Evolutionary conservation across 2,329 filamentous ascomycete genomes (phyloP), one percentile per base, ranked within the genome.

Genomic region (Parasarocladium wereldwijsianum): DNA sequence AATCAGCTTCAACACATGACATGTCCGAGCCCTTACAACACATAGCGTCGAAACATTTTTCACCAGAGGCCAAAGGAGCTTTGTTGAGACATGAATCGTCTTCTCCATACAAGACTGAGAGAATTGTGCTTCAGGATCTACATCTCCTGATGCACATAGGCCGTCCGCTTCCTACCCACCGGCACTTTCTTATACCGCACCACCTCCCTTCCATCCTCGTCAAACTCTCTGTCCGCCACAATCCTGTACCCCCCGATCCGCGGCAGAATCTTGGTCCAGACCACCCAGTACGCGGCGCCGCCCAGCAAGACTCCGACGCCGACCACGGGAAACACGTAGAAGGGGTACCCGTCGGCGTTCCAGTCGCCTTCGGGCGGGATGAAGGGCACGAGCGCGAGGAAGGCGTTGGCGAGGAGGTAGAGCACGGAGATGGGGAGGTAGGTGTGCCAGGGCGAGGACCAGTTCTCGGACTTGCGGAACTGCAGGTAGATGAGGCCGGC

Each of bases 261-360:
- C 0, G 64, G 66, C 35, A 62, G 51, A 3, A 67, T 36, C 44
- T 57, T 61, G 2, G 58, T 62, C 66, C 66, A 70, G 12, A 62
- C 40, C 0, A 46, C 32, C 66, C 67, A 72, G 44, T 71, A 72
- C 2, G 62, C 29, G 0, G 35, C 58, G 2, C 67, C 67, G 0
- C 69, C 44, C 0, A 66, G 29, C 16, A 71, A 41, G 6, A 71
- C 60, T 1, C 55, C 56, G 1, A 68, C 57, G 0, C 64, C 66
- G 1, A 71, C 64, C 1, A 69, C 54, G 0, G 66, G 66, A 38
- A 69, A 69, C 0, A 68, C 50, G 34, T 64, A 72, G 49, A 70
- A 70, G 2, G 64, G 63, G 23, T 70, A 70, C 0, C 61, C 59
- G 9, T 62, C 55, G 1, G 55, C 55, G 29, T 58, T 54, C 51